Base-by-base conservation (phyloP, 768 basidiomycete species). In the Termitomyces sp. region DNA sequence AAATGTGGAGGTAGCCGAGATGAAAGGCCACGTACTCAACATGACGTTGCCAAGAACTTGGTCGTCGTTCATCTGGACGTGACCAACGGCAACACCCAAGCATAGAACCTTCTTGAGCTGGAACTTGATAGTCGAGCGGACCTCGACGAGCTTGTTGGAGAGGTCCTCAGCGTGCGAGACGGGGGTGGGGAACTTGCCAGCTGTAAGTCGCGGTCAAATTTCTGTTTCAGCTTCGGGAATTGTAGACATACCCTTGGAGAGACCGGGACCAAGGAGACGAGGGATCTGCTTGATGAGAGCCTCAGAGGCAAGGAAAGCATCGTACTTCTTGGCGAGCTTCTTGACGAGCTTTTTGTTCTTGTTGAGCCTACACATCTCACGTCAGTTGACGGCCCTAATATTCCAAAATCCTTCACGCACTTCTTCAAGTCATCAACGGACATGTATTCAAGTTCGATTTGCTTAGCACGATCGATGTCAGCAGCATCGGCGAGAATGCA, bases 281-380 rank as follows among this genome's bases (percentile, higher is more conserved):
- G 97, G 97, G 63, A 99, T 98, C 81, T 98, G 96, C 85, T 97
- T 98, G 85, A 99, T 98, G 68, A 99, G 85, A 63, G 93, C 80
- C 77, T 99, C 97, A 61, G 97, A 98, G 39, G 96, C 87, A 67
- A 99, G 81, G 90, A 99, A 99, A 62, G 96, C 95, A 70, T 99
- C 96, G 81, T 98, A 96, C 77, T 98, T 98, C 85, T 98, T 98
- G 67, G 96, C 96, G 69, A 98, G 92, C 83, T 97, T 97, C 86
- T 98, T 99, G 73, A 98, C 97, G 64, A 99, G 92, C 82, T 99
- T 99, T 85, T 99, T 98, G 87, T 98, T 99, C 83, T 97, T 96
- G 90, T 96, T 97, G 66, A 98, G 86, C 79, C 92, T 94, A 51
- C 13, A 45, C 4, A n/a, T 22, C 28, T 49, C 33, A 65, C 15